Evolutionary conservation across 169 alveolate species (phyloP).

Genomic region (Ichthyophthirius multifiliis): DNA sequence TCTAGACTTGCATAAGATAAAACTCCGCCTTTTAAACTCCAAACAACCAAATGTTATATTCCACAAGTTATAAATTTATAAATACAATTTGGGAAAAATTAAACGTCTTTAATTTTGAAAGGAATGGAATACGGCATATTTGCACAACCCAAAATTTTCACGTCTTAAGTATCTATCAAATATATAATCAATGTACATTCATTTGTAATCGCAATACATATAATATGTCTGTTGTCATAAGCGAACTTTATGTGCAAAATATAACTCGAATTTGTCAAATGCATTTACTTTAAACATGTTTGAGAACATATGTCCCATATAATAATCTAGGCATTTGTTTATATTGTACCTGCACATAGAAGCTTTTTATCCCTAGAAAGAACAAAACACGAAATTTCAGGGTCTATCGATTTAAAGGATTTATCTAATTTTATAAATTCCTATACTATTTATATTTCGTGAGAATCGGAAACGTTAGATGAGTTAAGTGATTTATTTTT

Average conservation of each 20-base stretch:
- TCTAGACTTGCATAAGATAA: slow-evolving; percentile 36
- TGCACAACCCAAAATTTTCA: slow-evolving; percentile 48
- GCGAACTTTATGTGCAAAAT: slow-evolving; percentile 68
- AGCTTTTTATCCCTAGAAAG: slow-evolving; percentile 66
- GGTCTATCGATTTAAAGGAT: slow-evolving; percentile 42
- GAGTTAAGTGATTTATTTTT: neutral
- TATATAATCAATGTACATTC: slow-evolving; percentile 57
- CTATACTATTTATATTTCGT: neutral
- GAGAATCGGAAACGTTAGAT: too few species aligned
- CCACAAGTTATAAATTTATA: slow-evolving; percentile 80
- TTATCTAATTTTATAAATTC: slow-evolving; percentile 31
- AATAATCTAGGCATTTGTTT: slow-evolving; percentile 63
- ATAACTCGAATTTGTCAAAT: slow-evolving; percentile 50
- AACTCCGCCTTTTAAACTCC: slow-evolving; percentile 73
- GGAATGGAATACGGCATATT: slow-evolving; percentile 72
- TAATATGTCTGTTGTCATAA: slow-evolving; percentile 64
- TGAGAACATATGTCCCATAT: slow-evolving; percentile 82
- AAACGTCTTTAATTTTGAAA: slow-evolving; percentile 76
- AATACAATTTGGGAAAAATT: slow-evolving; percentile 68
- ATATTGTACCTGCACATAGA: slow-evolving; percentile 67
- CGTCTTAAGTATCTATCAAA: slow-evolving; percentile 56
- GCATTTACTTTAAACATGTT: slow-evolving; percentile 55
- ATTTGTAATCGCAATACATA: slow-evolving; percentile 63
- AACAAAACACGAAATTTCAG: slow-evolving; percentile 78
- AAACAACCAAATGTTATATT: slow-evolving; percentile 70